These are phyloP conservation scores for Vigna reflexopilosa DNA, from an alignment of 306 rosid species.

Conservation along the genomic window DNA sequence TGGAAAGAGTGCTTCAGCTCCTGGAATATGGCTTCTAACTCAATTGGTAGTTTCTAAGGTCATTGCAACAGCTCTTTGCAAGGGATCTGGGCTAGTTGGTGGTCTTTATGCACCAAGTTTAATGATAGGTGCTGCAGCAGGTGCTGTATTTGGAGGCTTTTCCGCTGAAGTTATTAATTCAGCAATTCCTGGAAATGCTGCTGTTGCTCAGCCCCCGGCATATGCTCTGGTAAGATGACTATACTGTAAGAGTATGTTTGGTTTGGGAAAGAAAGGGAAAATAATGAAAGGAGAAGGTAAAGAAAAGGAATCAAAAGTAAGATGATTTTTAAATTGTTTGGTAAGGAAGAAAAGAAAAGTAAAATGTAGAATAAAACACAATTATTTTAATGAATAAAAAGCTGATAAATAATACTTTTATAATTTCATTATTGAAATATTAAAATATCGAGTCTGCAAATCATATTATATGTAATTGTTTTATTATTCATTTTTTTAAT, in stretches of 20 bases:
- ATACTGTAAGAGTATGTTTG: constrained; percentile 6
- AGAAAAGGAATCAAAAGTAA: neutral
- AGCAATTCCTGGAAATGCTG: constrained; percentile 97
- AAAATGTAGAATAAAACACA: neutral
- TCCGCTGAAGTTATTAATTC: constrained; percentile 87
- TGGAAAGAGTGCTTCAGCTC: constrained; percentile 94
- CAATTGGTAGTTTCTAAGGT: constrained; percentile 90
- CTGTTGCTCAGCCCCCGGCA: constrained; percentile 98
- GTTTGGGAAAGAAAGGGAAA: neutral
- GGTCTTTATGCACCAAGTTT: constrained; percentile 99
- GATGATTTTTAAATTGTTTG: neutral
- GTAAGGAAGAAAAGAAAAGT: neutral
- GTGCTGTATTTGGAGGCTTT: constrained; percentile 97
- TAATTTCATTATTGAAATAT: neutral
- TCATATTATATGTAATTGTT: neutral
- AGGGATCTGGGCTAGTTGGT: constrained; percentile 98
- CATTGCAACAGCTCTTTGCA: constrained; percentile 94
- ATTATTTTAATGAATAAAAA: neutral
- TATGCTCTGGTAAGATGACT: constrained; percentile 83
- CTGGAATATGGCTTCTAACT: constrained; percentile 95
- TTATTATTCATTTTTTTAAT: neutral
- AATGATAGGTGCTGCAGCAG: constrained; percentile 99
- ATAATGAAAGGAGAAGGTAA: neutral
- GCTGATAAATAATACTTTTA: neutral
- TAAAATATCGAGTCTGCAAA: neutral